Conservation (phyloP, 495 filamentous ascomycete genomes). For the Ramalina intermedia region DNA sequence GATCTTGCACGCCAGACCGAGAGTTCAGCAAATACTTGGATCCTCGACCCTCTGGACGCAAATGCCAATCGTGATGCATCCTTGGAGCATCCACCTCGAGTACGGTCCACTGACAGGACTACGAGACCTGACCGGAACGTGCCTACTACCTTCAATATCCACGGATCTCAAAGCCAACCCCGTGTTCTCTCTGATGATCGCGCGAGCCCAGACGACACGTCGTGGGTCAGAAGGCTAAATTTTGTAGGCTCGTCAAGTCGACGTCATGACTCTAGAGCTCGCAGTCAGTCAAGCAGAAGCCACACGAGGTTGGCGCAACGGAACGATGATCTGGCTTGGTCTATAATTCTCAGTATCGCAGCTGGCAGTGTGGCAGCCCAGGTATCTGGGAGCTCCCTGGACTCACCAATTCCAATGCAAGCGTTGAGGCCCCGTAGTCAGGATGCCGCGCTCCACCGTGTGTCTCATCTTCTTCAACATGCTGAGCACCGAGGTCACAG, state of each 20-base stretch:
- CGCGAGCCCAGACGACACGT: not conserved
- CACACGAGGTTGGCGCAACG: constrained; percentile 35
- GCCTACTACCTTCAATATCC: too few relatives aligned
- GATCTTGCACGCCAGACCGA: too few relatives aligned
- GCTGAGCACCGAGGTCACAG: constrained; percentile 26
- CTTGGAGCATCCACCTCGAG: too few relatives aligned
- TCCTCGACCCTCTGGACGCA: too few relatives aligned
- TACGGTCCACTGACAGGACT: too few relatives aligned
- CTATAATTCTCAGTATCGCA: constrained; percentile 42
- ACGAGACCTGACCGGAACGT: too few relatives aligned
- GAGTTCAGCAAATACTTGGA: too few relatives aligned
- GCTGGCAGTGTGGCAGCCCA: constrained; percentile 47
- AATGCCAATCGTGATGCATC: too few relatives aligned
- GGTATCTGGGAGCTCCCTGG: constrained; percentile 39
- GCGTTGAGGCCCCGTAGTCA: constrained; percentile 41
- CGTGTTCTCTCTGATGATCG: too few relatives aligned
- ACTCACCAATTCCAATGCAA: constrained; percentile 42
- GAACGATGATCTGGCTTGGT: constrained; percentile 43
- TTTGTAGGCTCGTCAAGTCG: constrained; percentile 4
- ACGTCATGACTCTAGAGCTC: constrained; percentile 25
- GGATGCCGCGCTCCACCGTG: constrained; percentile 41
- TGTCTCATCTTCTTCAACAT: constrained; percentile 42
- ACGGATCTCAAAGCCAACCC: too few relatives aligned
- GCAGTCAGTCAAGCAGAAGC: constrained; percentile 31
- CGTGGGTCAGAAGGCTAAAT: not conserved